A percentile compares a stretch with the other conserved stretches of the same genome.
Evolutionary conservation across 2,329 filamentous ascomycete species (phyloP).

Genomic region (Ilyonectria sp.): DNA sequence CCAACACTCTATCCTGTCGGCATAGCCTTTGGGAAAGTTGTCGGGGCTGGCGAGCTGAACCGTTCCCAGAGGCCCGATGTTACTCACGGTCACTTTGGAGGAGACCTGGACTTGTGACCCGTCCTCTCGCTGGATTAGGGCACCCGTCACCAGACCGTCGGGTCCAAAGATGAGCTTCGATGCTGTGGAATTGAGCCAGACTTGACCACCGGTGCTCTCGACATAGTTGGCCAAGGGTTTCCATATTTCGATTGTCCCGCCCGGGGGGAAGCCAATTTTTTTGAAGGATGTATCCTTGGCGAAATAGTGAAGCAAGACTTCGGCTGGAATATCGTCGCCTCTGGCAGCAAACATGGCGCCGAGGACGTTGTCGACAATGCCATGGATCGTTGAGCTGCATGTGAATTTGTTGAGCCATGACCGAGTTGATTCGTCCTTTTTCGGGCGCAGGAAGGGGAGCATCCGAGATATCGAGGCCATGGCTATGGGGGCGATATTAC

Average conservation of each 20-base stretch:
- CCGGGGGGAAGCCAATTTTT: neutral
- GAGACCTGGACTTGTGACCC: neutral
- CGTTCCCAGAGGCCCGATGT: neutral
- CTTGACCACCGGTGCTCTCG: neutral
- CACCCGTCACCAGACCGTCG: neutral
- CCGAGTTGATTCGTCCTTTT: neutral
- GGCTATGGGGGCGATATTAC: neutral
- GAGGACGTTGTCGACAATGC: neutral
- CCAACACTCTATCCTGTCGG: constrained; percentile 2
- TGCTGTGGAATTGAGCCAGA: constrained; percentile 2
- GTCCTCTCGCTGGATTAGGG: neutral
- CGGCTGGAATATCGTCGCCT: neutral
- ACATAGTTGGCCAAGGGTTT: neutral
- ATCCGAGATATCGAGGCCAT: too few relatives aligned
- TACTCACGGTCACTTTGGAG: constrained; percentile 4
- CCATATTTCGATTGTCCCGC: constrained; percentile 1
- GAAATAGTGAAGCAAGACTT: neutral
- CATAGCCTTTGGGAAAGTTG: constrained; percentile 5
- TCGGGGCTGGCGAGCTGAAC: neutral
- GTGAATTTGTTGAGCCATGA: constrained; percentile 11
- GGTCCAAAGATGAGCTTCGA: constrained; percentile 4
- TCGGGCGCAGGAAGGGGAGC: neutral
- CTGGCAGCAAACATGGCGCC: neutral
- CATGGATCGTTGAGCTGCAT: neutral
- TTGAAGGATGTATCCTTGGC: constrained; percentile 5